These are phyloP conservation scores for Paecilomyces fulvus DNA, from an alignment of 2,329 filamentous ascomycete species.

Conservation along the genomic window DNA sequence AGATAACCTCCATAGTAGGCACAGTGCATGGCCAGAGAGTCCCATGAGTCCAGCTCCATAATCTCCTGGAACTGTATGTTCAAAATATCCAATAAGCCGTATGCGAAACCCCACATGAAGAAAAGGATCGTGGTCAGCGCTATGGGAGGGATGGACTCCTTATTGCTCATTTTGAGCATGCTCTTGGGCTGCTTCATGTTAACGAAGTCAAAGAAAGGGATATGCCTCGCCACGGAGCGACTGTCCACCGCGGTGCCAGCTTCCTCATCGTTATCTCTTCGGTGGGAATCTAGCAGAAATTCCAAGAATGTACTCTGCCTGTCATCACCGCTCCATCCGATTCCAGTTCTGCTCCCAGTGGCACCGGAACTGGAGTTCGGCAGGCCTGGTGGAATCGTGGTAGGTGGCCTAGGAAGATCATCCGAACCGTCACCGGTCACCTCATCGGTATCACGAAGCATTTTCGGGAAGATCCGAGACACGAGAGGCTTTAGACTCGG, in stretches of 20 bases:
- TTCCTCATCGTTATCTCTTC: constrained; percentile 20
- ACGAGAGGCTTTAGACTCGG: constrained; percentile 83
- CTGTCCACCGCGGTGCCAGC: constrained; percentile 30
- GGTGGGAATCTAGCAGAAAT: constrained; percentile 45
- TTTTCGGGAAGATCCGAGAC: constrained; percentile 49
- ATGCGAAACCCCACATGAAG: constrained; percentile 84
- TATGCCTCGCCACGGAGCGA: constrained; percentile 23
- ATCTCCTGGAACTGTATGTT: constrained; percentile 55
- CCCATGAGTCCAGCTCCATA: constrained; percentile 29
- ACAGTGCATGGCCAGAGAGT: constrained; percentile 44
- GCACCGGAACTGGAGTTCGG: not conserved
- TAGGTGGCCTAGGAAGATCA: constrained; percentile 6
- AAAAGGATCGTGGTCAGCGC: constrained; percentile 69
- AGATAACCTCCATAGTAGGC: constrained; percentile 55
- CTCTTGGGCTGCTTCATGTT: constrained; percentile 49
- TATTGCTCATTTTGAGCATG: constrained; percentile 50
- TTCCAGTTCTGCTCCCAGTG: constrained; percentile 4
- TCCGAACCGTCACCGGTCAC: constrained; percentile 9
- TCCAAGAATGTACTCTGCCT: constrained; percentile 34
- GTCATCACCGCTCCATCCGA: constrained; percentile 6
- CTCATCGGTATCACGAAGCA: constrained; percentile 44
- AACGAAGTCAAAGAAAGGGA: constrained; percentile 55
- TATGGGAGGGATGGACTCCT: constrained; percentile 50
- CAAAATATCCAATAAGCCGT: constrained; percentile 74
- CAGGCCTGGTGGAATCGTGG: constrained; percentile 1